These are phyloP conservation scores for Elsinoe australis DNA, from an alignment of 2,329 filamentous ascomycete genomes.

Conservation along the genomic window DNA sequence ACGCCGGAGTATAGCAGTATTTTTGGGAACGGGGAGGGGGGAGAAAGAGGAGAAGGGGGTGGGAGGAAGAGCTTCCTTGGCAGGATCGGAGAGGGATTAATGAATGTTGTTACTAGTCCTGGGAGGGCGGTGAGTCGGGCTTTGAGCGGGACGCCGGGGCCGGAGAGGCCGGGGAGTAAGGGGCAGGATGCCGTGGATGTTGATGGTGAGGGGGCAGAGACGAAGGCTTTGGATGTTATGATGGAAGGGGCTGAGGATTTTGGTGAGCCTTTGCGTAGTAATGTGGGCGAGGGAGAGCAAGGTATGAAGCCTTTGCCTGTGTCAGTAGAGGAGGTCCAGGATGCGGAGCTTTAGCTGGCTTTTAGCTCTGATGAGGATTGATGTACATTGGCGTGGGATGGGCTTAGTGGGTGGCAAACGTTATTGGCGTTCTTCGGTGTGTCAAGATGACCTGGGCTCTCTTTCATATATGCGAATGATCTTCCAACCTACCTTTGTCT, in stretches of 20 bases:
- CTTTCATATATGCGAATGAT: no score
- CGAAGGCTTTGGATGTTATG: not conserved
- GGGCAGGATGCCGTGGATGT: conserved; percentile 1
- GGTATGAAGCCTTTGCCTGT: not conserved
- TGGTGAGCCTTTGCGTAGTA: no score
- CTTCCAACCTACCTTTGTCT: no score
- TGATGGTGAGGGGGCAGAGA: not conserved
- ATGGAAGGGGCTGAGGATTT: conserved; percentile 8
- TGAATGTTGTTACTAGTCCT: conserved; percentile 10
- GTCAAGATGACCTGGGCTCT: no score
- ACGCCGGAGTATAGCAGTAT: not conserved
- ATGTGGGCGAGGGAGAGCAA: not conserved
- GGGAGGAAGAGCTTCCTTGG: conserved; percentile 10
- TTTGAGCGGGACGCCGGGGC: conserved; percentile 15
- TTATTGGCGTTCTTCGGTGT: no score
- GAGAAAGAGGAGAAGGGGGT: not conserved
- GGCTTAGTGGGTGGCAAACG: no score
- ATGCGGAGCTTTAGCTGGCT: conserved; percentile 6
- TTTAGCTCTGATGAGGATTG: not conserved
- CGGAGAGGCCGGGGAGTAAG: not conserved
- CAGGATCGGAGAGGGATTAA: conserved; percentile 9
- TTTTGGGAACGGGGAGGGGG: not conserved
- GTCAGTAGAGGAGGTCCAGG: conserved; percentile 3
- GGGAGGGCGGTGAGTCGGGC: conserved; percentile 12
- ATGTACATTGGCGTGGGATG: no score